phyloP scores from a whole-genome alignment of 2,329 filamentous ascomycete genomes.

The Monosporascus sp. region DNA sequence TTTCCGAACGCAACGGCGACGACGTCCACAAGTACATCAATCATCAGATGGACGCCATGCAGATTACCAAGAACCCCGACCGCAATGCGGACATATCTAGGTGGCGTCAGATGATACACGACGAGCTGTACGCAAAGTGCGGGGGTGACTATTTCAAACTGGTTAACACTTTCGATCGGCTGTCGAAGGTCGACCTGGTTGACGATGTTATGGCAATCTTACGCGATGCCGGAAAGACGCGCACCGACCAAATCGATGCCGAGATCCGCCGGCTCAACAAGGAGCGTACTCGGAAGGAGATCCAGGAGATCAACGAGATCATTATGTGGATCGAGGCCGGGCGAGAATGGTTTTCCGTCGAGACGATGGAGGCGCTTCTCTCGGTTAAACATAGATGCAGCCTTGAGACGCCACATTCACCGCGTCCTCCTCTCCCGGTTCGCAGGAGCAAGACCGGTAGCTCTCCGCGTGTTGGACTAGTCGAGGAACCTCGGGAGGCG shows the following conservation, averaged over 20 bases:
- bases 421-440: not conserved
- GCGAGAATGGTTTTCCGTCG: slow-evolving; percentile 17
- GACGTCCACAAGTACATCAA: slow-evolving; percentile 28
- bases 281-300: slow-evolving; percentile 27
- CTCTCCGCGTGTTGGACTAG: not conserved
- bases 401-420: not conserved
- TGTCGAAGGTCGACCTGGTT: slow-evolving; percentile 28
- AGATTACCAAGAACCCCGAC: slow-evolving; percentile 20
- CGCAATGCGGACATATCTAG: slow-evolving; percentile 19
- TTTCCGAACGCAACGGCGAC: slow-evolving; percentile 19
- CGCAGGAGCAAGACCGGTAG: not conserved
- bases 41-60: slow-evolving; percentile 25
- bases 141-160: slow-evolving; percentile 26
- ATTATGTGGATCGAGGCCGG: slow-evolving; percentile 29
- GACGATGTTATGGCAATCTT: slow-evolving; percentile 29
- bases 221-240: slow-evolving; percentile 23
- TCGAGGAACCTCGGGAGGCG: not conserved
- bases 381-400: slow-evolving; percentile 20
- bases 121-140: slow-evolving; percentile 21
- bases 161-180: slow-evolving; percentile 24
- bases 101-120: slow-evolving; percentile 28
- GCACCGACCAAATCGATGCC: slow-evolving; percentile 26
- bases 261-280: slow-evolving; percentile 28
- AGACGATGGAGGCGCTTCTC: slow-evolving; percentile 23
- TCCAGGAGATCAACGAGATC: slow-evolving; percentile 33